These are phyloP conservation scores for Berberis vulgaris DNA, from an alignment of 164 flowering plant species.

Conservation along the genomic window DNA sequence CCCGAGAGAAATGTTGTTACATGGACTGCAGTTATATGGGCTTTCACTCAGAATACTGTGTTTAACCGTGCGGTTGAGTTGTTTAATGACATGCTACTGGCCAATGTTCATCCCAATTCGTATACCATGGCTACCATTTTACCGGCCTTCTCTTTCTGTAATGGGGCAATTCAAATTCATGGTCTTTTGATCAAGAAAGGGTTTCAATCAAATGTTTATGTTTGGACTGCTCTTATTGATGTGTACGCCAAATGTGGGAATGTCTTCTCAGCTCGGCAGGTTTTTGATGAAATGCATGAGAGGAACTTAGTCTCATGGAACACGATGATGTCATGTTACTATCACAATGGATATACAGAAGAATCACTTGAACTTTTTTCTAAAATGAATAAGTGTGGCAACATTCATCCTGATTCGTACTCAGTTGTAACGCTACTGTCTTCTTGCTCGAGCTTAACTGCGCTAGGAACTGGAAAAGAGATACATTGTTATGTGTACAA, in stretches of 20 bases:
- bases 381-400: background rate
- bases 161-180: background rate
- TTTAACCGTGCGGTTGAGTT: background rate
- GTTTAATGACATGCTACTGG: background rate
- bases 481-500: background rate
- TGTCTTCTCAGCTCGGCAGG: constrained; percentile 1
- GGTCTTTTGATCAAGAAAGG: background rate
- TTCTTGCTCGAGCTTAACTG: background rate
- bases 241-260: background rate
- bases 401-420: background rate
- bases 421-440: background rate
- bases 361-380: background rate
- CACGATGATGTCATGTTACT: background rate
- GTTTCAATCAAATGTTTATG: background rate
- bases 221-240: background rate
- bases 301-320: constrained; percentile 1
- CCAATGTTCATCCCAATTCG: background rate
- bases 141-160: background rate
- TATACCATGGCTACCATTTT: background rate
- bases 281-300: background rate
- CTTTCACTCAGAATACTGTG: background rate
- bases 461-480: background rate
- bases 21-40: background rate
- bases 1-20: background rate
- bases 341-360: background rate